Conservation (phyloP, 257 asterid genomes). For the Nicotiana paniculata region DNA sequence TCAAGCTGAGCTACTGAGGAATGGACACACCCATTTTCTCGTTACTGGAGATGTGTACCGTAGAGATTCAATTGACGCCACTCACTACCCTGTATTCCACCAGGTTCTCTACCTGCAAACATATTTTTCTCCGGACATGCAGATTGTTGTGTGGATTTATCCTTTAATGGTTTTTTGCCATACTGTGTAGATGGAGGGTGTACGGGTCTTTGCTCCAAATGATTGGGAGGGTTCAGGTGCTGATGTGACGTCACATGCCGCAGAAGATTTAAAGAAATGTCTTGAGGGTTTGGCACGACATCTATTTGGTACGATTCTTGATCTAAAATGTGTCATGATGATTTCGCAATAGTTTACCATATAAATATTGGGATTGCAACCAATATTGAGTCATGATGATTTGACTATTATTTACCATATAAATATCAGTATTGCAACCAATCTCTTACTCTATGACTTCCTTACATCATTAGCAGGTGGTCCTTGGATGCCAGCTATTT, state of each 20-base stretch:
- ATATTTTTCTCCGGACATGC: neutral
- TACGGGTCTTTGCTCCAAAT: constrained; percentile 66
- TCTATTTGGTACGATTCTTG: constrained; percentile 50
- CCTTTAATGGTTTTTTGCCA: constrained; percentile 1
- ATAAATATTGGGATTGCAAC: neutral
- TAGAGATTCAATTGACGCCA: constrained; percentile 90
- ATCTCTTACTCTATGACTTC: neutral
- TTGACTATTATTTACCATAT: neutral
- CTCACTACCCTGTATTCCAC: constrained; percentile 98
- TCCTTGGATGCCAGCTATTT: neutral
- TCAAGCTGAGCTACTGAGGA: constrained; percentile 78
- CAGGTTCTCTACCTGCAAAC: constrained; percentile 40
- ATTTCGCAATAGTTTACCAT: neutral
- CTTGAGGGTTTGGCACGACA: constrained; percentile 89
- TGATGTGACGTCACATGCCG: constrained; percentile 72
- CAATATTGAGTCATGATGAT: neutral
- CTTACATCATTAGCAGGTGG: neutral
- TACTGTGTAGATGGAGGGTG: constrained; percentile 83
- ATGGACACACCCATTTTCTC: constrained; percentile 71
- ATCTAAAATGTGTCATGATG: neutral
- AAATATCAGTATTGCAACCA: neutral
- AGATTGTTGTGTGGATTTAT: neutral
- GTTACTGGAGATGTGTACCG: constrained; percentile 96
- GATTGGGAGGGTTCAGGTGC: constrained; percentile 76
- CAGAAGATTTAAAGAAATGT: constrained; percentile 85